Base-by-base conservation (phyloP, 2,329 filamentous ascomycete genomes). In the Beauveria brongniartii region DNA sequence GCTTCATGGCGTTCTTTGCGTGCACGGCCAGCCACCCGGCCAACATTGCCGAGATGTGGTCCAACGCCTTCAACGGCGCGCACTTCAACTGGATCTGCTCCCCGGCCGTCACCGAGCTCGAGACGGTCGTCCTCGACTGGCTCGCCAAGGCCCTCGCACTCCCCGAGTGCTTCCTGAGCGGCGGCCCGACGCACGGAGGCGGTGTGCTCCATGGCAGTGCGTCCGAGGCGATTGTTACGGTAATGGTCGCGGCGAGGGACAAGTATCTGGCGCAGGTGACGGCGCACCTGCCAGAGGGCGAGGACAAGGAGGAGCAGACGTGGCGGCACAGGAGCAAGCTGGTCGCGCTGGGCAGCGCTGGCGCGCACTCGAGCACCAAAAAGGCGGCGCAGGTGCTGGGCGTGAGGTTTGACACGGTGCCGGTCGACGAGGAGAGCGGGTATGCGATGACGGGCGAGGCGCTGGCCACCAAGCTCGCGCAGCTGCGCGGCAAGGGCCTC, bases 61-160 rank as follows among this genome's bases (percentile, higher is more conserved):
- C 86, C 48, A 87, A 90, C 5, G 89, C 91, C 7, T 92, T 97
- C 75, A 94, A 87, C 14, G 90, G 90, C 18, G 91, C 93, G 1
- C 91, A 91, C 44, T 97, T 97, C 80, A 97, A 97, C 75, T 97
- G 93, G 93, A 86, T 97, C 65, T 97, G 93, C 75, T 92, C 88
- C 6, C 93, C 93, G 0, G 92, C 90, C 7, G 88, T 94, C 20
- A 97, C 93, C 0, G 93, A 97, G 76, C 82, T 97, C 53, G 93
- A 97, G 79, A 96, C 92, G 0, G 82, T 97, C 26, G 88, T 96
- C 48, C 82, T 97, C 72, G 93, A 97, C 74, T 97, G 93, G 92
- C 77, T 97, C 3, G 91, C 88, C 18, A 84, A 88, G 71, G 81
- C 91, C 9, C 74, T 97, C 14, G 84, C 77, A 1, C 78, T 97